A percentile compares a stretch with the other conserved stretches of the same genome.
Evolutionary conservation across 1,284 basidiomycete species (phyloP).

Genomic region (Cutaneotrichosporon cyanovorans): DNA sequence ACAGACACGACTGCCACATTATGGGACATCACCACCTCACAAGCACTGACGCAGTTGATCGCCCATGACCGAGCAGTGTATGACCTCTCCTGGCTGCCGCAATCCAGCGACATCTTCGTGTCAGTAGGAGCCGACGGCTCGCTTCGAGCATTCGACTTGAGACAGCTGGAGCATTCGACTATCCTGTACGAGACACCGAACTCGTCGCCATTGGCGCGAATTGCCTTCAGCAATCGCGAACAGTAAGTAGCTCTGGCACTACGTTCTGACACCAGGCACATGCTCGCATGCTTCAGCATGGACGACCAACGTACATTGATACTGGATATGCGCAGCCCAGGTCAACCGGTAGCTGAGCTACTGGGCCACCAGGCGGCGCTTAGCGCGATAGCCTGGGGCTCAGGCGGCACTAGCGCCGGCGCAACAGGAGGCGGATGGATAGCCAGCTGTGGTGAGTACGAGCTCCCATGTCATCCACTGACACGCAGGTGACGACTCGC

Average conservation of each 20-base stretch:
- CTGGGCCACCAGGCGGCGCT: slow-evolving; percentile 63
- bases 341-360: slow-evolving; percentile 84
- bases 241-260: slow-evolving; percentile 21
- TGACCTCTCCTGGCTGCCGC: slow-evolving; percentile 79
- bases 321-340: slow-evolving; percentile 87
- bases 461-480: not conserved
- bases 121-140: slow-evolving; percentile 97
- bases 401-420: slow-evolving; percentile 36
- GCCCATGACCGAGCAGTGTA: slow-evolving; percentile 94
- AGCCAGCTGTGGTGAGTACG: slow-evolving; percentile 64
- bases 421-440: slow-evolving; percentile 65
- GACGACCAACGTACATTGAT: slow-evolving; percentile 80
- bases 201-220: slow-evolving; percentile 59
- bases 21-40: slow-evolving; percentile 92
- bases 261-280: slow-evolving; percentile 27
- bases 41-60: slow-evolving; percentile 94
- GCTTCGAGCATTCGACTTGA: slow-evolving; percentile 90
- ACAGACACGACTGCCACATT: slow-evolving; percentile 94
- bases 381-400: slow-evolving; percentile 81
- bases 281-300: slow-evolving; percentile 49
- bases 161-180: slow-evolving; percentile 93
- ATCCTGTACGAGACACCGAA: slow-evolving; percentile 90
- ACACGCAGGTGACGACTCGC: slow-evolving; percentile 73
- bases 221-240: slow-evolving; percentile 61
- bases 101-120: slow-evolving; percentile 96